These are phyloP conservation scores for Pythium vanterpoolii DNA, from an alignment of 352 stramenopile genomes.

Conservation along the genomic window DNA sequence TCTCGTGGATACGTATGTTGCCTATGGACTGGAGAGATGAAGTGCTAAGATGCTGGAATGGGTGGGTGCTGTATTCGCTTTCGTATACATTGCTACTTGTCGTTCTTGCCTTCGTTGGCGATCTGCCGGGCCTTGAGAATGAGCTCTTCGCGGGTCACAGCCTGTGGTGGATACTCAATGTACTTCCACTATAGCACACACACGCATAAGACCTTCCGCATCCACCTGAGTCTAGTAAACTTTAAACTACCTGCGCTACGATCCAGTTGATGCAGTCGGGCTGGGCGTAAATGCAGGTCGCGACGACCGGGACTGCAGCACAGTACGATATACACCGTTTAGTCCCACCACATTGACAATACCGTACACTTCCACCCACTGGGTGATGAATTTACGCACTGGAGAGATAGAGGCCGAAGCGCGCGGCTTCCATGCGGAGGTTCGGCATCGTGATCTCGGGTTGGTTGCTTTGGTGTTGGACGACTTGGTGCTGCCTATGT, in stretches of 20 bases:
- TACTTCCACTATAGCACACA: slow-evolving; percentile 64
- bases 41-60: too few species aligned
- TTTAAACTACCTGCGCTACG: slow-evolving; percentile 43
- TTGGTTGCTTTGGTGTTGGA: neutral
- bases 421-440: slow-evolving; percentile 59
- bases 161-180: slow-evolving; percentile 80
- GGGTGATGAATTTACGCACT: slow-evolving; percentile 35
- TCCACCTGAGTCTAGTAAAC: neutral
- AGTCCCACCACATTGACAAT: too few species aligned
- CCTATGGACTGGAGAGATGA: neutral
- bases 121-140: slow-evolving; percentile 74
- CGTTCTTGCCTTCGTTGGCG: slow-evolving; percentile 50
- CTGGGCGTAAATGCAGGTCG: slow-evolving; percentile 82
- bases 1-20: neutral
- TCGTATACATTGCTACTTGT: slow-evolving; percentile 16
- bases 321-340: neutral
- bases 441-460: slow-evolving; percentile 34
- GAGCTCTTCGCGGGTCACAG: slow-evolving; percentile 72
- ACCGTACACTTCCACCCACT: neutral
- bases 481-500: slow-evolving; percentile 21
- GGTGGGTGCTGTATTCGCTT: neutral
- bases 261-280: slow-evolving; percentile 84
- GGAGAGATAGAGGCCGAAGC: slow-evolving; percentile 68
- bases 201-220: neutral
- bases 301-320: slow-evolving; percentile 62